phyloP scores from a whole-genome alignment of 768 basidiomycete genomes.

The Paxillus ammoniavirescens region DNA sequence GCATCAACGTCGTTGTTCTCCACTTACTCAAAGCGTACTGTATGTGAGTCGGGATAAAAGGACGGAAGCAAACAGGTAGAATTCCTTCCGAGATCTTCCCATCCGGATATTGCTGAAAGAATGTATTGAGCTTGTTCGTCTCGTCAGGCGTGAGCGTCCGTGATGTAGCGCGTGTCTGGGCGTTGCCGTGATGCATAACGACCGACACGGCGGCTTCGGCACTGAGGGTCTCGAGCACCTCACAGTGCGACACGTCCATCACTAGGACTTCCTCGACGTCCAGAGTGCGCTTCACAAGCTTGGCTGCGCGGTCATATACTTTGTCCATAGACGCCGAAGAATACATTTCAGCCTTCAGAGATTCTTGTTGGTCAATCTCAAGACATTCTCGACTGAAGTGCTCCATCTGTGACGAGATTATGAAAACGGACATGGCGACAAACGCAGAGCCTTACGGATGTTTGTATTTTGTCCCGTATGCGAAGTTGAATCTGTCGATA shows the following conservation, averaged over 20 bases:
- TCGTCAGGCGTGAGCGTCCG: constrained; percentile 66
- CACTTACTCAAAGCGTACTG: constrained; percentile 85
- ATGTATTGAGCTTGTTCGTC: constrained; percentile 70
- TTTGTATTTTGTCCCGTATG: constrained; percentile 89
- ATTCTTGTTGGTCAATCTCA: constrained; percentile 68
- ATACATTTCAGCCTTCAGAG: constrained; percentile 22
- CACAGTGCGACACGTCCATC: constrained; percentile 89
- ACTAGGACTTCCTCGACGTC: constrained; percentile 92
- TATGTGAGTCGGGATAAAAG: constrained; percentile 76
- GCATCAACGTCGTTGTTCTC: not conserved
- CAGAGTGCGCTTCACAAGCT: constrained; percentile 83
- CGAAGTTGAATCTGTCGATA: constrained; percentile 73
- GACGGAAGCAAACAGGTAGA: constrained; percentile 77
- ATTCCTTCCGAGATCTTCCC: constrained; percentile 87
- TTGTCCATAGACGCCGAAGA: constrained; percentile 66
- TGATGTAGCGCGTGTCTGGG: constrained; percentile 48
- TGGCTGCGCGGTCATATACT: constrained; percentile 88
- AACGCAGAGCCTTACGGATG: constrained; percentile 52
- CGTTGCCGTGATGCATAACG: constrained; percentile 67
- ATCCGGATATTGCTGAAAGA: constrained; percentile 78
- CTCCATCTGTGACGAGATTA: constrained; percentile 65
- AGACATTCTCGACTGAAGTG: constrained; percentile 93
- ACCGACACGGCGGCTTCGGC: constrained; percentile 64
- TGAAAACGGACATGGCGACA: not conserved
- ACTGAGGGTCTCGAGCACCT: constrained; percentile 71